Evolutionary conservation across 257 asterid genomes (phyloP).

Genomic region (Leptodermis oblonga): DNA sequence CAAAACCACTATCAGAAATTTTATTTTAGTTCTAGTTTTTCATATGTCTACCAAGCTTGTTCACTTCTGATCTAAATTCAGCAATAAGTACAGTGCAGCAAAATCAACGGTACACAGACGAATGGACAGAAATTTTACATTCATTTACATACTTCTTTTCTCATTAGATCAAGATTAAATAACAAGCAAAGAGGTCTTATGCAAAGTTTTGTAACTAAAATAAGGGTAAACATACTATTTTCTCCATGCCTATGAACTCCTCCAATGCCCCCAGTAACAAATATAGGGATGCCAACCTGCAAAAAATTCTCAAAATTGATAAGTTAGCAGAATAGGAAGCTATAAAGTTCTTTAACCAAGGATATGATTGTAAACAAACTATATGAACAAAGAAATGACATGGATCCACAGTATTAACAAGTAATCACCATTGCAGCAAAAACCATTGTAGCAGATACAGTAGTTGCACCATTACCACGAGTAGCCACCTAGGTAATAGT

Average conservation of each 20-base stretch:
- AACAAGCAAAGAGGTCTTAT: neutral
- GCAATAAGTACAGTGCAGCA: neutral
- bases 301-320: neutral
- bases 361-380: neutral
- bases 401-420: neutral
- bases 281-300: slow-evolving; percentile 88
- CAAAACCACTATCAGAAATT: neutral
- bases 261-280: slow-evolving; percentile 95
- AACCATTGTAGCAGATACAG: slow-evolving; percentile 95
- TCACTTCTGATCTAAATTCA: neutral
- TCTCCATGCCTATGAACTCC: slow-evolving; percentile 97
- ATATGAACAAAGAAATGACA: neutral
- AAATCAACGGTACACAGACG: neutral
- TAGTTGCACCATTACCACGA: slow-evolving; percentile 85
- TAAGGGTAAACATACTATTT: slow-evolving; percentile 47
- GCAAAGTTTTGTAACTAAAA: neutral
- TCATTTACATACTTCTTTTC: neutral
- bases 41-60: neutral
- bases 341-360: neutral
- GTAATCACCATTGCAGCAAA: slow-evolving; percentile 75
- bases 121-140: neutral
- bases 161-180: neutral
- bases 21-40: neutral
- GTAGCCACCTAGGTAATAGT: slow-evolving; percentile 68
- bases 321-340: neutral